phyloP scores from a whole-genome alignment of 129 eudicot genomes.

The Pseudognaphalium luteoalbum region DNA sequence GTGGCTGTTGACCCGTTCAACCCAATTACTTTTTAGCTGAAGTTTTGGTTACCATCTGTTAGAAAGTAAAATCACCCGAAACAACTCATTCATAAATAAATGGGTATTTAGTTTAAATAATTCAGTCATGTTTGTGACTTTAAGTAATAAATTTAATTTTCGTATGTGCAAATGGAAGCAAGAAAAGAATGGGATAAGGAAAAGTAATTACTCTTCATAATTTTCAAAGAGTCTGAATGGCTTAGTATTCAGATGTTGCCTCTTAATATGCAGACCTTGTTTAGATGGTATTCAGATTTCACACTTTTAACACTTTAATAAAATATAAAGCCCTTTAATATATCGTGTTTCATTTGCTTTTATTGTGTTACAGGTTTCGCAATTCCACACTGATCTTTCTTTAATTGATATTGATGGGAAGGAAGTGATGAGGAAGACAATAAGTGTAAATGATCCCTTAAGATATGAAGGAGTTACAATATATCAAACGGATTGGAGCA shows the following conservation, averaged over 20 bases:
- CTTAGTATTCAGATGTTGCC: no score
- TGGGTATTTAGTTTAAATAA: neutral
- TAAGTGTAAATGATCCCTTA: constrained; percentile 90
- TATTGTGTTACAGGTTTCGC: constrained; percentile 58
- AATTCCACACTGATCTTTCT: constrained; percentile 88
- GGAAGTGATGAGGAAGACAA: constrained; percentile 93
- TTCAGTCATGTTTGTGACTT: neutral
- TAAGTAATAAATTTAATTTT: neutral
- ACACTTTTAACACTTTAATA: neutral
- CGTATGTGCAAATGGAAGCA: no score
- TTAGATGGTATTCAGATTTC: neutral
- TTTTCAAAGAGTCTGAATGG: no score
- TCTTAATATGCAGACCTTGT: neutral
- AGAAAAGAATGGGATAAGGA: no score
- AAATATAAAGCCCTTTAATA: neutral
- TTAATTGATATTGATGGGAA: constrained; percentile 82
- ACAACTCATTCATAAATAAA: no score
- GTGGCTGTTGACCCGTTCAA: no score
- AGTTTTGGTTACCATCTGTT: no score
- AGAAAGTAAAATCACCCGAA: no score
- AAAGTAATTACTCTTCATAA: no score
- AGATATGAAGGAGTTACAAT: constrained; percentile 90
- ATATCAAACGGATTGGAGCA: constrained; percentile 97
- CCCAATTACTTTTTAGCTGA: no score
- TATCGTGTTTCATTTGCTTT: constrained; percentile 2